Base-by-base conservation (phyloP, 805 yeast species). In the Yueomyces sinensis region DNA sequence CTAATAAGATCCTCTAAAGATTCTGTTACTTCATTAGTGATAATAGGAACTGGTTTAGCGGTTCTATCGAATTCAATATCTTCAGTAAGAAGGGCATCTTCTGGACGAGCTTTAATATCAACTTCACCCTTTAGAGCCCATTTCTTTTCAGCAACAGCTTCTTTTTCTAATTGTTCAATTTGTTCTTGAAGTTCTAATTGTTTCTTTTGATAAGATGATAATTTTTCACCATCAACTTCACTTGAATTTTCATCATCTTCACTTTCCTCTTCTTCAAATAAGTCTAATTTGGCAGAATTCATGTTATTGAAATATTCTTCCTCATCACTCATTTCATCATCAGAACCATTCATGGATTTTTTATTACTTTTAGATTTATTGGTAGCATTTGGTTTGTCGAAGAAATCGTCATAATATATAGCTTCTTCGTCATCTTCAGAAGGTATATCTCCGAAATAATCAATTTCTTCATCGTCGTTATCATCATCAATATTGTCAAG, bases 101-200 rank as follows among this genome's bases (percentile, higher is more conserved):
- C 64, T 6, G 94, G 94, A 52, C 98, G 70, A 44, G 78, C 80
- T 41, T 70, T 74, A 2, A 86, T 82, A 38, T 71, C 70, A 2
- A 83, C 86, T 59, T 91, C 98, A 59, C 98, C 98, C 47, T 76
- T 80, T 72, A 89, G 68, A 6, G 94, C 75, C 98, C 98, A 89
- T 48, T 75, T 76, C 62, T 91, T 89, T 38, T 80, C 89, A 4
- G 87, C 91, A 22, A 89, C 76, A 14, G 91, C 77, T 54, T 87
- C 96, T 31, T 75, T 73, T 59, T 89, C 98, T 33, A 87, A 64
- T 45, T 70, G 66, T 25, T 70, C 70, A 40, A 91, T 91, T 57
- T 91, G 94, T 25, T 70, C 66, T 47, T 77, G 82, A 18, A 91
- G 64, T 39, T 72, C 73, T 34, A 65, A 63, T 56, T 89, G 96